Percentiles rank a stretch among this genome's conserved stretches.
These are phyloP conservation scores for Dimocarpus longan DNA, from an alignment of 345 rosid genomes.

Conservation along the genomic window DNA sequence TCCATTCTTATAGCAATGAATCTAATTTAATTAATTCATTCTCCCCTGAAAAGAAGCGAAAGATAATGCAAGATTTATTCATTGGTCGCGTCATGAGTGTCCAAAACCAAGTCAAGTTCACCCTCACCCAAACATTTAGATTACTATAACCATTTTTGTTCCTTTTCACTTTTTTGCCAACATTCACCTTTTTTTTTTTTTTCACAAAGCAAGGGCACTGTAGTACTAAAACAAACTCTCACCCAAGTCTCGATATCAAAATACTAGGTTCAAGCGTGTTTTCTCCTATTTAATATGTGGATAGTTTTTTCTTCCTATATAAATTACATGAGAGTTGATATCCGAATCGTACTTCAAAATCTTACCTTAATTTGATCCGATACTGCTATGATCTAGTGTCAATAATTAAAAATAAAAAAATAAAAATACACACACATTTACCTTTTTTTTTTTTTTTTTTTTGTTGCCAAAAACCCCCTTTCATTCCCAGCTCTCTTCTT, in stretches of 20 bases:
- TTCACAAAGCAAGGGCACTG: no score
- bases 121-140: slow-evolving; percentile 1
- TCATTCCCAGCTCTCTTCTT: not conserved
- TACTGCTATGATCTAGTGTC: no score
- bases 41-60: slow-evolving; percentile 3
- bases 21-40: slow-evolving; percentile 16
- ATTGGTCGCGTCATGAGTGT: not conserved
- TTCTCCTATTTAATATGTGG: no score
- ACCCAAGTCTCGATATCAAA: no score
- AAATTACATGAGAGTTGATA: no score
- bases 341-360: no score
- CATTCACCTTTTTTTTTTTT: not conserved
- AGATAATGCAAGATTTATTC: not conserved
- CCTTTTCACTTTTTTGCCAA: slow-evolving; percentile 19
- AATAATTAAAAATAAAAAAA: no score
- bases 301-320: no score
- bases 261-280: no score
- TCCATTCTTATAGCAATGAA: slow-evolving; percentile 12
- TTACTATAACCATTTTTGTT: slow-evolving; percentile 20
- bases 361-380: no score
- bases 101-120: not conserved
- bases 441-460: not conserved
- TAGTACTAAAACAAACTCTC: no score
- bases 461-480: not conserved
- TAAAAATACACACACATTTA: no score